Percentiles rank a stretch among this genome's conserved stretches.
Conservation (phyloP, 192 early-diverging fungal genomes). For the Backusella australiensis region DNA sequence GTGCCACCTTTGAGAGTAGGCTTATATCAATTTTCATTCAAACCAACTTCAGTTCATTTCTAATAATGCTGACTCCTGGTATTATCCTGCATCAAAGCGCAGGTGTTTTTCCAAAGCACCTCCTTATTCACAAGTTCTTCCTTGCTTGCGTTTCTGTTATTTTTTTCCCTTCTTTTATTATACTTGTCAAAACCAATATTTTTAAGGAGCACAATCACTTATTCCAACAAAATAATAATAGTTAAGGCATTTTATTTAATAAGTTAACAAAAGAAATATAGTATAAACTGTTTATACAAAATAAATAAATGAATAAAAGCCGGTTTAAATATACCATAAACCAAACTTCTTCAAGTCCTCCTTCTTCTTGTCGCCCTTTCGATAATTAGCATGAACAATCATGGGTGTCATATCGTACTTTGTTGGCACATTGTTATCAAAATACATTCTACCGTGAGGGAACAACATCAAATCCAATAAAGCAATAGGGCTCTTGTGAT, state of each 20-base stretch:
- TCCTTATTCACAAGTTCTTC: background rate
- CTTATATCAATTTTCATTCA: background rate
- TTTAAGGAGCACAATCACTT: background rate
- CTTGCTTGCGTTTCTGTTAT: background rate
- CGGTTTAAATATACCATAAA: conserved; percentile 35
- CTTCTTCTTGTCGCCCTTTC: conserved; percentile 29
- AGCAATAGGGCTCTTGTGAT: conserved; percentile 22
- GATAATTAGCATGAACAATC: conserved; percentile 42
- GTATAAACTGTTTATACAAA: background rate
- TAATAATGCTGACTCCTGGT: background rate
- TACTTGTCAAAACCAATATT: background rate
- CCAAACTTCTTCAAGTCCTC: conserved; percentile 26
- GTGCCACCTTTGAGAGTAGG: too few relatives aligned
- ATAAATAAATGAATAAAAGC: background rate
- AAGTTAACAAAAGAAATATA: background rate
- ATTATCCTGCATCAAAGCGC: background rate
- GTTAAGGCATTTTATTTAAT: background rate
- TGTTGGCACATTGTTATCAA: conserved; percentile 28
- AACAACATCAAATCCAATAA: conserved; percentile 35
- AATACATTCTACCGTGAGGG: conserved; percentile 36
- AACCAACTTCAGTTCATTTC: background rate
- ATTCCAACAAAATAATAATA: background rate
- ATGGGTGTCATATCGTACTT: conserved; percentile 31
- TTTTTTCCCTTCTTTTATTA: too few relatives aligned
- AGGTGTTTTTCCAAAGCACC: background rate